Evolutionary conservation across 2,329 filamentous ascomycete species (phyloP).

Genomic region (Aureobasidium sp.): DNA sequence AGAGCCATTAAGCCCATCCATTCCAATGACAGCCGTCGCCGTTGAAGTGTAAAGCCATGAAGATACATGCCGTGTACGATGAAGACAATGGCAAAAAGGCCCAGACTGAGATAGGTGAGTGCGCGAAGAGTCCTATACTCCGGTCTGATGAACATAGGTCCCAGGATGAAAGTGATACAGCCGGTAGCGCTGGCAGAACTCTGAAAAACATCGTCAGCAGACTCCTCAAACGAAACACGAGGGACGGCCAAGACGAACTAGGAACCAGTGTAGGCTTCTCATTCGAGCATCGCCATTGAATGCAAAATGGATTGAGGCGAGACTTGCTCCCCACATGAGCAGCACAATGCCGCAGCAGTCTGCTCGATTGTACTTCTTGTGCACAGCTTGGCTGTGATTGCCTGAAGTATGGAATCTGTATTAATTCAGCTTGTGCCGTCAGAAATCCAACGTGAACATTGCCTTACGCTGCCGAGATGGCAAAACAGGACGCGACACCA

Average conservation of each 20-base stretch:
- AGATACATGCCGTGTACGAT: constrained; percentile 18
- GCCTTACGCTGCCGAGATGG: constrained; percentile 15
- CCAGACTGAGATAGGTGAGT: constrained; percentile 18
- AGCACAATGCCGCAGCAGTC: constrained; percentile 20
- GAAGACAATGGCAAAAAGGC: constrained; percentile 18
- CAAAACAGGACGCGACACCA: constrained; percentile 19
- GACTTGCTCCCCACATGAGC: constrained; percentile 20
- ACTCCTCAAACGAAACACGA: background rate
- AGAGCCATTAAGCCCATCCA: constrained; percentile 19
- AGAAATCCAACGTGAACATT: background rate
- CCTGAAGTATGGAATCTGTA: constrained; percentile 18
- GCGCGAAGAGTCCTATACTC: constrained; percentile 17
- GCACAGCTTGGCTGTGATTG: constrained; percentile 15
- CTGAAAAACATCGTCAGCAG: background rate
- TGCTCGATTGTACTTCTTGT: constrained; percentile 16
- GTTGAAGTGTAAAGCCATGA: constrained; percentile 17
- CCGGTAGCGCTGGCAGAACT: constrained; percentile 15
- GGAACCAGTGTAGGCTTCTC: constrained; percentile 16
- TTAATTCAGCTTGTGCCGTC: background rate
- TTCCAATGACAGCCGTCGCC: constrained; percentile 15
- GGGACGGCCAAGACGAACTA: background rate
- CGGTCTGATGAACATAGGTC: constrained; percentile 17
- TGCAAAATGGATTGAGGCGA: constrained; percentile 19
- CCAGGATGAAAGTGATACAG: constrained; percentile 18
- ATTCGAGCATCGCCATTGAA: constrained; percentile 17